Percentiles rank a stretch among this genome's conserved stretches.
phyloP scores from a whole-genome alignment of 2,329 filamentous ascomycete genomes.

The Xylaria sp. region DNA sequence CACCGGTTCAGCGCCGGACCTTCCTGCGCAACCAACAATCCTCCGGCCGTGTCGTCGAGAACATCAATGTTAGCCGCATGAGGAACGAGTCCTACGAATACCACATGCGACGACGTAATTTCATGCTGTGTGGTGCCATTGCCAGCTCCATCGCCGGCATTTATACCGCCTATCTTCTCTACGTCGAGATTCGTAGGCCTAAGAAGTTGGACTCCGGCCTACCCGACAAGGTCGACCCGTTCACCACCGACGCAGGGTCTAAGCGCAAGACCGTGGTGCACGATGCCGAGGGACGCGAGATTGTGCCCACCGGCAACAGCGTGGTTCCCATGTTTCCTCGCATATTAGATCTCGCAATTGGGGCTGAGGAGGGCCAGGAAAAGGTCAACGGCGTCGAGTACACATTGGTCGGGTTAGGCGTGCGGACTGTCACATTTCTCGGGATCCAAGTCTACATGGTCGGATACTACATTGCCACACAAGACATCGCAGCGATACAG shows the following conservation, averaged over 20 bases:
- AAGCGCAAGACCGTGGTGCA: slow-evolving; percentile 69
- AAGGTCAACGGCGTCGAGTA: slow-evolving; percentile 70
- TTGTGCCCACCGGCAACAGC: slow-evolving; percentile 83
- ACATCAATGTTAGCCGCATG: slow-evolving; percentile 61
- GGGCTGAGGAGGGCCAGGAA: slow-evolving; percentile 42
- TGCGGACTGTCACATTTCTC: slow-evolving; percentile 89
- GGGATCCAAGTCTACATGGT: slow-evolving; percentile 94
- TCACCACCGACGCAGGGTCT: slow-evolving; percentile 60
- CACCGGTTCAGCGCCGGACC: slow-evolving; percentile 24
- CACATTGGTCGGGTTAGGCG: slow-evolving; percentile 86
- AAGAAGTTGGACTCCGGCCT: slow-evolving; percentile 59
- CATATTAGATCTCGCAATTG: slow-evolving; percentile 67
- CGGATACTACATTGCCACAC: slow-evolving; percentile 87
- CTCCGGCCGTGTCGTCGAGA: slow-evolving; percentile 55
- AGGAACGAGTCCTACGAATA: slow-evolving; percentile 59
- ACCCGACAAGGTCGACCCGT: slow-evolving; percentile 53
- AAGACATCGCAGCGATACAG: slow-evolving; percentile 85
- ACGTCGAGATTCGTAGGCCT: slow-evolving; percentile 53
- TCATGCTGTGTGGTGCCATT: slow-evolving; percentile 61
- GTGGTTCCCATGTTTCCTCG: slow-evolving; percentile 84
- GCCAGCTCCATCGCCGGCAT: slow-evolving; percentile 61
- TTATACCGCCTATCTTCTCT: slow-evolving; percentile 57
- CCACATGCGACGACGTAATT: slow-evolving; percentile 60
- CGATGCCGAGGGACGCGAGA: slow-evolving; percentile 74
- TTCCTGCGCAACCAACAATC: slow-evolving; percentile 21